Base-by-base conservation (phyloP, 768 basidiomycete species). In the Chalciporus chontae region DNA sequence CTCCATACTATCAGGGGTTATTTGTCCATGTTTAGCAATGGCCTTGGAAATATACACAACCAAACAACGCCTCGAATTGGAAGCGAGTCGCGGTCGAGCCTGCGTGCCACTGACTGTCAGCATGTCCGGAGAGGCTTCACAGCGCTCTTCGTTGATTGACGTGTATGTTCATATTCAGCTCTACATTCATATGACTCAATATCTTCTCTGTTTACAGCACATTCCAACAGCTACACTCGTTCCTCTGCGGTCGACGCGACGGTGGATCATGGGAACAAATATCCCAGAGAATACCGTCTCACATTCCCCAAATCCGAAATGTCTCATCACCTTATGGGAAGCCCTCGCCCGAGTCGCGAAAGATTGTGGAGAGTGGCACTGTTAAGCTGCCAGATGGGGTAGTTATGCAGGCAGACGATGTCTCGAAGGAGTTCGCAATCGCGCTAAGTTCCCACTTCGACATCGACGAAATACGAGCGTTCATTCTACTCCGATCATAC, bases 381-480 rank as follows among this genome's bases (percentile, higher is more conserved):
- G 80, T 91, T 48, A 79, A 76, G 3, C 71, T 94, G n/a, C 68
- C 75, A 11, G 86, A 90, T 61, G 85, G 81, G 5, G 76, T 83
- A 18, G 71, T 71, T 26, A 55, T 87, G 19, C 75, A 74, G 50
- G 76, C 91, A 32, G 85, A 87, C 54, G 77, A 84, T 34, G 77
- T 77, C 32, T 82, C 87, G 70, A 85, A 86, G 63, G 80, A 85
- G 48, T 81, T 82, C 55, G 76, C 85, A 43, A 71, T 79, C 52
- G 82, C 85, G 42, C 79, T 96, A 57, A 90, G 91, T 69, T 65
- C 75, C 38, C 76, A 76, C 51, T 84, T 91, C 64, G 73, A 80
- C 24, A 82, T 95, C 19, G 90, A 94, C 69, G 81, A 94, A 59
- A 73, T 92, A 2, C 81, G 86, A n/a, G 84, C 90, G 0, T 74